phyloP scores from a whole-genome alignment of 495 filamentous ascomycete genomes.

The Penicillium pulvis region DNA sequence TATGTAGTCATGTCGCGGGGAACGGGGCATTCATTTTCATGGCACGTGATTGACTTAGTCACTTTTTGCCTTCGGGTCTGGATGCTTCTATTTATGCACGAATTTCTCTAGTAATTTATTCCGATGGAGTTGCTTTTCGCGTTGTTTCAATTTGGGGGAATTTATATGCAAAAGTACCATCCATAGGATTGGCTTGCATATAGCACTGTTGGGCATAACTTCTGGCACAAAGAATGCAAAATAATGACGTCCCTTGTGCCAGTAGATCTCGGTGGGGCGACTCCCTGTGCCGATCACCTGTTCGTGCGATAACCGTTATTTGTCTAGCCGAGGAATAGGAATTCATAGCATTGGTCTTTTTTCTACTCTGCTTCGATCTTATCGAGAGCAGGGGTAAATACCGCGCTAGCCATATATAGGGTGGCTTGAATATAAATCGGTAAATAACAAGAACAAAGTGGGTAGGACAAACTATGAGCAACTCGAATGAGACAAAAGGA shows the following conservation, averaged over 20 bases:
- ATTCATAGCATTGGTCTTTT: no score
- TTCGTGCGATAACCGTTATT: neutral
- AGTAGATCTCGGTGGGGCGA: slow-evolving; percentile 8
- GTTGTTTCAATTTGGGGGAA: neutral
- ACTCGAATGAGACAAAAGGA: no score
- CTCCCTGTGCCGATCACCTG: slow-evolving; percentile 2
- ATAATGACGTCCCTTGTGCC: neutral
- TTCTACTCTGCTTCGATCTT: no score
- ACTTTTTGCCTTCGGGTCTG: slow-evolving; percentile 2
- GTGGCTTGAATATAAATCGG: no score
- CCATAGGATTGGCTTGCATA: neutral
- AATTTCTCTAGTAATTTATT: no score
- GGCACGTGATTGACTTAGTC: slow-evolving; percentile 12
- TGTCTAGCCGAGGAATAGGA: no score
- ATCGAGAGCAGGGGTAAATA: no score
- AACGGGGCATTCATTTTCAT: slow-evolving; percentile 13
- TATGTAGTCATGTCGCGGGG: slow-evolving; percentile 17
- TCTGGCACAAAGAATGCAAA: neutral
- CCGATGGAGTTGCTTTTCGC: neutral
- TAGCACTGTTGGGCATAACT: neutral
- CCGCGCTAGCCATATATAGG: no score
- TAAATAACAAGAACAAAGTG: no score
- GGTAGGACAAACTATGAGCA: no score
- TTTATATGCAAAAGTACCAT: neutral
- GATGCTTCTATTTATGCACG: slow-evolving; percentile 3